Evolutionary conservation across 306 rosid species (phyloP).

Genomic region (Comarum palustre): DNA sequence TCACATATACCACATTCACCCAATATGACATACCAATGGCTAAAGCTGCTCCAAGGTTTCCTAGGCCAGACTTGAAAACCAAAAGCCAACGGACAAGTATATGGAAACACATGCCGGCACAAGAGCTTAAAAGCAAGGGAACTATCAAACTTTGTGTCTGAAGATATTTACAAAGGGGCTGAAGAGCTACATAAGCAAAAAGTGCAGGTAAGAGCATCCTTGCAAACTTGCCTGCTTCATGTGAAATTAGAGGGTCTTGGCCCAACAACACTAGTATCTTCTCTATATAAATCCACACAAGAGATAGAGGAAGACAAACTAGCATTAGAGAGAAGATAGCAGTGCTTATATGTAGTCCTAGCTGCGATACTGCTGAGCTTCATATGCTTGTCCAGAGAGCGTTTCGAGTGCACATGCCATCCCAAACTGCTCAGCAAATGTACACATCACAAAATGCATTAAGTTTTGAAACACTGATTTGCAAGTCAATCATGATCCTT

Average conservation of each 20-base stretch:
- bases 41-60: conserved; percentile 65
- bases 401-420: conserved; percentile 47
- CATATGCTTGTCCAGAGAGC: conserved; percentile 45
- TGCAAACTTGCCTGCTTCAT: conserved; percentile 57
- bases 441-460: neutral
- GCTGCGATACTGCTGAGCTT: conserved; percentile 41
- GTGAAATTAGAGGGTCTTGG: conserved; percentile 74
- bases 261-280: conserved; percentile 52
- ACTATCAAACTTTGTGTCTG: conserved; percentile 60
- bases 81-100: conserved; percentile 63
- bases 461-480: neutral
- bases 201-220: conserved; percentile 70
- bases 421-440: conserved; percentile 33
- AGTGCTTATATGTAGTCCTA: conserved; percentile 30
- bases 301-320: conserved; percentile 53
- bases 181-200: conserved; percentile 61
- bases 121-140: conserved; percentile 59
- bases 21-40: conserved; percentile 64
- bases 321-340: conserved; percentile 44
- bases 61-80: conserved; percentile 54
- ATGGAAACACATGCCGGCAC: conserved; percentile 38
- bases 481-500: neutral
- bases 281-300: conserved; percentile 59
- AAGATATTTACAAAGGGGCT: conserved; percentile 57
- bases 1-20: conserved; percentile 60